These are phyloP conservation scores for Sicyos edulis DNA, from an alignment of 306 rosid genomes.

Conservation along the genomic window DNA sequence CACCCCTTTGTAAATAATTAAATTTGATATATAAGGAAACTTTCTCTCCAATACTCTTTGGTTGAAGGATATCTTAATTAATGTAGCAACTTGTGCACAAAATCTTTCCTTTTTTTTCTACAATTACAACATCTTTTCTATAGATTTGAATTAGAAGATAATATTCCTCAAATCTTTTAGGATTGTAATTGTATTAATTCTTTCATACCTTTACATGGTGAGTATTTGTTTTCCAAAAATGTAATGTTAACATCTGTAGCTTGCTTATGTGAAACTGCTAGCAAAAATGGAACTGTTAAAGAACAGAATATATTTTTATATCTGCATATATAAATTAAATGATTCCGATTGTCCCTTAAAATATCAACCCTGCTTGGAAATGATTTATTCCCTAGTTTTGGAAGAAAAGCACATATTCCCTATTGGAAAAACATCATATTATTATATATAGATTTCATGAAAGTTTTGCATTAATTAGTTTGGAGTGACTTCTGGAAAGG, in stretches of 20 bases:
- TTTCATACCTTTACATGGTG: no score
- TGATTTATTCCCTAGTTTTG: background rate
- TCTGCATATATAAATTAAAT: background rate
- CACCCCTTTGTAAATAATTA: no score
- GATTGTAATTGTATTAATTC: no score
- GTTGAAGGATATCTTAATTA: no score
- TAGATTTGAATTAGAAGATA: no score
- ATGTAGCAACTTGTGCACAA: no score
- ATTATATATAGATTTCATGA: no score
- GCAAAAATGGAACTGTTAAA: background rate
- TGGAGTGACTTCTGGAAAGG: background rate
- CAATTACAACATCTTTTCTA: no score
- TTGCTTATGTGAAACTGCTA: slow-evolving; percentile 1
- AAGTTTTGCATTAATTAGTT: background rate
- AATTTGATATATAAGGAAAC: no score
- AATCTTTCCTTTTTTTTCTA: no score
- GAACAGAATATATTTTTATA: background rate
- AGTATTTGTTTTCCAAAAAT: background rate
- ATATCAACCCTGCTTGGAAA: background rate
- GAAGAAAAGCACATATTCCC: slow-evolving; percentile 19
- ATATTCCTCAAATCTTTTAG: no score
- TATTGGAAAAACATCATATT: background rate
- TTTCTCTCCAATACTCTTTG: no score
- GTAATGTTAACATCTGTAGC: background rate
- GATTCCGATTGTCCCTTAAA: slow-evolving; percentile 17